A percentile compares a stretch with the other conserved stretches of the same genome.
These are phyloP conservation scores for Tylopilus felleus DNA, from an alignment of 768 basidiomycete species.

Conservation along the genomic window DNA sequence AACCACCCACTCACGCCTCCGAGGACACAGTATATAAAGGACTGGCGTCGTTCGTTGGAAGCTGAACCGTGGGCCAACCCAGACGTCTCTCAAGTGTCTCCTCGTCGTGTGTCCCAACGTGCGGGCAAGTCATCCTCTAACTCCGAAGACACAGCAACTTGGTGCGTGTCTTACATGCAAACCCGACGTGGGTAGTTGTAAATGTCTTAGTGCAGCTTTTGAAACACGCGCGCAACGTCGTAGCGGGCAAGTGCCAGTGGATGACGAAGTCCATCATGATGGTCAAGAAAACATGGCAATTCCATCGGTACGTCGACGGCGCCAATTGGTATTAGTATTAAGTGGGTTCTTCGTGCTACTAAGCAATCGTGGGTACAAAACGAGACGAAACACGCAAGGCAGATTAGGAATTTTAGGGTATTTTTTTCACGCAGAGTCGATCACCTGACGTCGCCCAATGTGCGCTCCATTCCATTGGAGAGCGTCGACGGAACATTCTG, in stretches of 20 bases:
- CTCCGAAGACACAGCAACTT: not conserved
- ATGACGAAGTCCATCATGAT: not conserved
- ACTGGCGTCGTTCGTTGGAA: not conserved
- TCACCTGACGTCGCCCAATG: conserved; percentile 28
- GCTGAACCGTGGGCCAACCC: not conserved
- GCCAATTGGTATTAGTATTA: not conserved
- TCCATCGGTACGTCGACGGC: not conserved
- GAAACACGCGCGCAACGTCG: not conserved
- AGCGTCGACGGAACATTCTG: conserved; percentile 30
- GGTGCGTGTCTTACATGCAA: not conserved
- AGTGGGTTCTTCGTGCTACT: not conserved
- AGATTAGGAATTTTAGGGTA: conserved; percentile 30
- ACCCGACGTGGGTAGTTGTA: not conserved
- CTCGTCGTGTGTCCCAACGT: not conserved
- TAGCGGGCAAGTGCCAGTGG: not conserved
- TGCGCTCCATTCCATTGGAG: conserved; percentile 23
- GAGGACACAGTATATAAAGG: conserved; percentile 19
- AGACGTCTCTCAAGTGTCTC: not conserved
- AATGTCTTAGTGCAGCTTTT: not conserved
- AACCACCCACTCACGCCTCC: conserved; percentile 18
- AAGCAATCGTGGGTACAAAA: not conserved
- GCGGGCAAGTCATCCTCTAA: not conserved
- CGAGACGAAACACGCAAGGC: conserved; percentile 2
- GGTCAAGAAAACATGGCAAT: not conserved
- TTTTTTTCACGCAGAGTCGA: conserved; percentile 37